Base-by-base conservation (phyloP, 169 alveolate species). In the Plasmodium sp. region DNA sequence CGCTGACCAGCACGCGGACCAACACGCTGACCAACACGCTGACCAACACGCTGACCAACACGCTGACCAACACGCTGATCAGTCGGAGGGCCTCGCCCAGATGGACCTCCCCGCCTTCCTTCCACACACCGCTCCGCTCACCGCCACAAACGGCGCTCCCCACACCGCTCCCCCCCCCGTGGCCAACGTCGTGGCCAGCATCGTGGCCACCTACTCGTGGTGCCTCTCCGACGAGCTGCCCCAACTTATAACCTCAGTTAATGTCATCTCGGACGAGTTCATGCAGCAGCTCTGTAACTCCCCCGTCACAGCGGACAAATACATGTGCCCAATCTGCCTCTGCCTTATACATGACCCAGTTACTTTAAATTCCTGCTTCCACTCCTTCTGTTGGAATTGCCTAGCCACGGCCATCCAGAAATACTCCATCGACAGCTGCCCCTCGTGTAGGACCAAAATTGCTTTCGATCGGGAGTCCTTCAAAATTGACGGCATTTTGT, bases 401-500 rank as follows among this genome's bases (percentile, higher is more conserved):
- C 27, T 86, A 77, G 94, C 94, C 27, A 86, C 86, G 7, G 94
- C 86, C 10, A 86, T 86, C 27, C 94, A 86, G 16, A 74, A 86
- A 27, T 86, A 54, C 81, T 86, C 86, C 4, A 86, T 86, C 27
- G 94, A 86, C 16, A 86, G 18, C 3, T 86, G 94, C 27, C 88
- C 86, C 31, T 54, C 73, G 12, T 86, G 94, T 31, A 86, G 94
- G 36, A 86, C 86, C 10, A 74, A 86, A 86, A 86, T 86, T 41
- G 80, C 34, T 6, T 86, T 77, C 81, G 94, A 86, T 14, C n/a
- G 48, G 45, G 81, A 86, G 22, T 36, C 86, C n/a, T 51, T 86
- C 31, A 86, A 86, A 86, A 39, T 86, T 0, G 93, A 84, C 36
- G 93, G 93, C 6, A 84, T 84, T 22, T 39, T 84, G 56, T 6